Evolutionary conservation across 1,284 basidiomycete genomes (phyloP).

Genomic region (Cystobasidium sp.): DNA sequence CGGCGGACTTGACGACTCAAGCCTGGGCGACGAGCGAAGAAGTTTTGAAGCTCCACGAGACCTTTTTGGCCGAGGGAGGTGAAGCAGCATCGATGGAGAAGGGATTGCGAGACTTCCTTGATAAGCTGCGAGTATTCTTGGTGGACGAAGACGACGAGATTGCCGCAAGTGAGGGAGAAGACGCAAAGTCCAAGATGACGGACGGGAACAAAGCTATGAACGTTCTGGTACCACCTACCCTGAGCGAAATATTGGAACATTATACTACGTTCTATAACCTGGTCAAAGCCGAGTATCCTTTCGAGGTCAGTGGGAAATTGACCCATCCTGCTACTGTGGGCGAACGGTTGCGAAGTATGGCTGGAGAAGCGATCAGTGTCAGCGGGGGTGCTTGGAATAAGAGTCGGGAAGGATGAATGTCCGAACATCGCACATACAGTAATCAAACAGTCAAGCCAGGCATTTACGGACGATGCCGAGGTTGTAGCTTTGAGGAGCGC

Average conservation of each 20-base stretch:
- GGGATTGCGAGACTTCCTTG: conserved; percentile 34
- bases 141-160: conserved; percentile 63
- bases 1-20: conserved; percentile 51
- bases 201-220: conserved; percentile 65
- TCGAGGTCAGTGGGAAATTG: conserved; percentile 57
- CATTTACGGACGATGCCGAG: too few species aligned
- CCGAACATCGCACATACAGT: too few species aligned
- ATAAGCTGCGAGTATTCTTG: conserved; percentile 66
- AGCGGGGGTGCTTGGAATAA: conserved; percentile 5
- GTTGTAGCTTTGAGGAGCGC: too few species aligned
- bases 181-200: not conserved
- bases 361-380: conserved; percentile 4
- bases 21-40: conserved; percentile 60
- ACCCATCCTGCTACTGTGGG: conserved; percentile 56
- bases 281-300: conserved; percentile 60
- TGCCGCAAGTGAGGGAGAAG: not conserved
- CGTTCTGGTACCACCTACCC: conserved; percentile 74
- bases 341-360: conserved; percentile 45
- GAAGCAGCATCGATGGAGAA: conserved; percentile 31
- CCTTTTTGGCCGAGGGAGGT: conserved; percentile 46
- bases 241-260: conserved; percentile 70
- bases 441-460: too few species aligned
- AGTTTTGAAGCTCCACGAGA: conserved; percentile 51
- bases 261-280: conserved; percentile 71
- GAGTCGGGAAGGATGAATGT: not conserved